Base-by-base conservation (phyloP, 2,329 filamentous ascomycete genomes). In the Penicillium sp. region DNA sequence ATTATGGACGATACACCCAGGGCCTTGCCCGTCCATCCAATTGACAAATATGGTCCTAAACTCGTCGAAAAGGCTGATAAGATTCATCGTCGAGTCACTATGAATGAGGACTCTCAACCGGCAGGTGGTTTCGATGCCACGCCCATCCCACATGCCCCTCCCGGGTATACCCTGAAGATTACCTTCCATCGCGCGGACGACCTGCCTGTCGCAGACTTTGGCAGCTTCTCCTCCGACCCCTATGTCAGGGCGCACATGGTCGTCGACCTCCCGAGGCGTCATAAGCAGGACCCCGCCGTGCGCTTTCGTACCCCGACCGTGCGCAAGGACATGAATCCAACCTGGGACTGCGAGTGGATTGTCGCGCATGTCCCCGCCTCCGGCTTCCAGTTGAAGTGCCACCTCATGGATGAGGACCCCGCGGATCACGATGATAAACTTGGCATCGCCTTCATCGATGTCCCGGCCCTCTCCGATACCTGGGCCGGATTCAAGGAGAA, bases 401-500 rank as follows among this genome's bases (percentile, higher is more conserved):
- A 90, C 49, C 75, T 97, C 16, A 95, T 92, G 73, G 93, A 97
- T 67, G 93, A 97, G 71, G 93, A 97, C 73, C 85, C 87, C 32
- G 84, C 87, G 1, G 90, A 97, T 69, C 85, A 88, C 60, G 89
- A 97, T 68, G 93, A 97, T 73, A 83, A 90, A 24, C 81, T 97
- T 18, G 93, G 93, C 10, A 95, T 94, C 67, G 90, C 90, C 3
- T 91, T 91, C 44, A 77, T 96, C 50, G 74, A 82, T 16, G 84
- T 89, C 0, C 74, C 80, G 10, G 68, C 74, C 2, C 69, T 96
- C 6, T 78, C 77, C 45, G 84, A 88, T 40, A 71, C 80, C 38
- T 95, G 90, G 90, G 64, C 76, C 8, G 89, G 89, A 0, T 82
- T 92, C 47, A 80, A 81, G 4, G 79, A 87, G 52, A 77, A 85